Conservation (phyloP, 2,329 filamentous ascomycete genomes). For the Paramyrothecium roridum region DNA sequence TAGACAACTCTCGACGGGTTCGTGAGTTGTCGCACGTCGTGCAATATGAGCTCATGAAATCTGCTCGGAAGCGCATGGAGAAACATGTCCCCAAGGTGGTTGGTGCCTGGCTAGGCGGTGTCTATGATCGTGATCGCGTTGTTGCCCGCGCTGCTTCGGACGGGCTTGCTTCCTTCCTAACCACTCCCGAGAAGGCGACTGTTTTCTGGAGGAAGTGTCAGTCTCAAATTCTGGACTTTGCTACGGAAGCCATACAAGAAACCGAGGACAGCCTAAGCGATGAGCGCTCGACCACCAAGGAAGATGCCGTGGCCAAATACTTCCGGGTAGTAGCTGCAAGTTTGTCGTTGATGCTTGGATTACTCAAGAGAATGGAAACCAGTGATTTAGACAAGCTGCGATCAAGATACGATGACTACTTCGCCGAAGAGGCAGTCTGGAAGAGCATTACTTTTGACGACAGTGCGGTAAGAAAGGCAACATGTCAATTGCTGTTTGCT, state of each 20-base stretch:
- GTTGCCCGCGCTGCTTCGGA: conserved; percentile 76
- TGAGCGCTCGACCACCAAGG: conserved; percentile 75
- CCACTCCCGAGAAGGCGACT: conserved; percentile 72
- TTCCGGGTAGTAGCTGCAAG: conserved; percentile 64
- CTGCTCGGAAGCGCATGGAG: conserved; percentile 77
- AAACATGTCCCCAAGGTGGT: conserved; percentile 73
- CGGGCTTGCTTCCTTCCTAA: conserved; percentile 72
- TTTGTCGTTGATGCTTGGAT: conserved; percentile 50
- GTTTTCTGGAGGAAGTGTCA: conserved; percentile 82
- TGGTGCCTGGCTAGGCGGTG: conserved; percentile 86
- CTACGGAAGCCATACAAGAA: conserved; percentile 76
- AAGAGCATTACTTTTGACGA: conserved; percentile 63
- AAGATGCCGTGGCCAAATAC: conserved; percentile 86
- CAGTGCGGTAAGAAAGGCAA: conserved; percentile 44
- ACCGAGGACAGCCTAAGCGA: conserved; percentile 82
- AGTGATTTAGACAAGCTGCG: conserved; percentile 58
- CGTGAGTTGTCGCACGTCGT: conserved; percentile 80
- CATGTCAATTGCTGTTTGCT: conserved; percentile 47
- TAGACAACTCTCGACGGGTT: conserved; percentile 84
- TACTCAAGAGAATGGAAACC: conserved; percentile 45
- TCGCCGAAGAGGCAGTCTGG: conserved; percentile 67
- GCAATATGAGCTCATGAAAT: conserved; percentile 61
- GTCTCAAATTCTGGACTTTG: conserved; percentile 75
- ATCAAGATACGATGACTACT: conserved; percentile 61
- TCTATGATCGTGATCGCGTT: conserved; percentile 78